Evolutionary conservation across 345 rosid species (phyloP).

Genomic region (Mercurialis annua): DNA sequence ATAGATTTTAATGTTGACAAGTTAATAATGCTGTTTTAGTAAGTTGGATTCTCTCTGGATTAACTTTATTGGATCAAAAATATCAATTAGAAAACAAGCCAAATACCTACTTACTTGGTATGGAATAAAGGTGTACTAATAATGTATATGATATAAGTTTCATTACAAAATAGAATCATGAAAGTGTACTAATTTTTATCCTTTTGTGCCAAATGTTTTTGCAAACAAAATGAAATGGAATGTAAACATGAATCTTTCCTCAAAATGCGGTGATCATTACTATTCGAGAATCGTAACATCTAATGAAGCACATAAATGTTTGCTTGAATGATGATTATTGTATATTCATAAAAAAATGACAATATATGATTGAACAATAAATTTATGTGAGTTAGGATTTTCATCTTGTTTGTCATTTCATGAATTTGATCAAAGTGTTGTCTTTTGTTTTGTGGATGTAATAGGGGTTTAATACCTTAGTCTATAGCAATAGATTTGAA

Average conservation of each 20-base stretch:
- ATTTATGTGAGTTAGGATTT: too few relatives aligned
- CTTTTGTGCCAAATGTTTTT: neutral
- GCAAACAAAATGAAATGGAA: neutral
- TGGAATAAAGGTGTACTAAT: too few relatives aligned
- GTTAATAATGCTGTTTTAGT: neutral
- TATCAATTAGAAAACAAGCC: neutral
- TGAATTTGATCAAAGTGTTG: too few relatives aligned
- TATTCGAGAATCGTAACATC: neutral
- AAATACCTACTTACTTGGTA: neutral
- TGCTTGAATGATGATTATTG: neutral
- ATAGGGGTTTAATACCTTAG: too few relatives aligned
- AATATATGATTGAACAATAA: too few relatives aligned
- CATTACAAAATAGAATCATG: too few relatives aligned
- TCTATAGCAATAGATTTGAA: neutral
- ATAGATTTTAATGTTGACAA: neutral
- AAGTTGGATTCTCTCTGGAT: conserved; percentile 8
- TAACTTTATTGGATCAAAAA: neutral
- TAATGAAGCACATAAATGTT: neutral
- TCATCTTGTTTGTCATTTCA: too few relatives aligned
- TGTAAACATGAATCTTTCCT: neutral
- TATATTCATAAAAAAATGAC: too few relatives aligned
- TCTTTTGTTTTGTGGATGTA: too few relatives aligned
- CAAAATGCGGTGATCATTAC: neutral
- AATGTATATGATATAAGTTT: too few relatives aligned
- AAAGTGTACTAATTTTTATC: too few relatives aligned